Percentiles rank a stretch among this genome's conserved stretches.
These are phyloP conservation scores for Lepiota venenata DNA, from an alignment of 768 basidiomycete species.

Conservation along the genomic window DNA sequence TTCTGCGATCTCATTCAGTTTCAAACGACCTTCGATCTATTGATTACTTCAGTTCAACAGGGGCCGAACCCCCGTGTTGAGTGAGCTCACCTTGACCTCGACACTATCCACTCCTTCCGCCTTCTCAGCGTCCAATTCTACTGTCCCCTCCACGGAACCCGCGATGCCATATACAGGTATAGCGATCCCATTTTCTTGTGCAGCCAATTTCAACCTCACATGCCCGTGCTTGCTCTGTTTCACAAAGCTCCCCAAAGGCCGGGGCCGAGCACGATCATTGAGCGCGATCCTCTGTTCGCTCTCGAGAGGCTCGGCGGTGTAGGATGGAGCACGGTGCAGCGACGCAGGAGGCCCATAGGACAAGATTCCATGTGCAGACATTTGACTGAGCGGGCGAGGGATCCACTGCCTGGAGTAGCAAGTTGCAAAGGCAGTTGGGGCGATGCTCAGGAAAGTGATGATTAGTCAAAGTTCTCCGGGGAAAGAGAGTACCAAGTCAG, in stretches of 20 bases:
- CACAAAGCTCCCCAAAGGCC: slow-evolving; percentile 47
- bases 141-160: slow-evolving; percentile 48
- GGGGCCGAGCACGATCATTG: slow-evolving; percentile 32
- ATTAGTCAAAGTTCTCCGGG: too few relatives aligned
- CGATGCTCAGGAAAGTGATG: too few relatives aligned
- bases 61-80: slow-evolving; percentile 5
- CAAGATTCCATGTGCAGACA: slow-evolving; percentile 56
- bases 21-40: slow-evolving; percentile 61
- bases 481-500: not conserved
- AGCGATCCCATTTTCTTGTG: slow-evolving; percentile 45
- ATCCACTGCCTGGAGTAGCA: too few relatives aligned
- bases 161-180: slow-evolving; percentile 59
- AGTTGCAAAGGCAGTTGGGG: too few relatives aligned
- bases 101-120: slow-evolving; percentile 54
- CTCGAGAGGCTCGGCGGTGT: slow-evolving; percentile 50
- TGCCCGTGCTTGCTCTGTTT: slow-evolving; percentile 58
- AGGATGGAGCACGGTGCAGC: slow-evolving; percentile 39
- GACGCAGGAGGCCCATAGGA: slow-evolving; percentile 40
- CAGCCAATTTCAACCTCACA: slow-evolving; percentile 45
- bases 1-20: slow-evolving; percentile 61
- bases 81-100: slow-evolving; percentile 53
- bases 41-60: slow-evolving; percentile 1
- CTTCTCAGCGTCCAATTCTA: slow-evolving; percentile 46
- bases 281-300: slow-evolving; percentile 53
- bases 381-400: slow-evolving; percentile 20